Base-by-base conservation (phyloP, 352 stramenopile species). In the Globisporangium emineosum region DNA sequence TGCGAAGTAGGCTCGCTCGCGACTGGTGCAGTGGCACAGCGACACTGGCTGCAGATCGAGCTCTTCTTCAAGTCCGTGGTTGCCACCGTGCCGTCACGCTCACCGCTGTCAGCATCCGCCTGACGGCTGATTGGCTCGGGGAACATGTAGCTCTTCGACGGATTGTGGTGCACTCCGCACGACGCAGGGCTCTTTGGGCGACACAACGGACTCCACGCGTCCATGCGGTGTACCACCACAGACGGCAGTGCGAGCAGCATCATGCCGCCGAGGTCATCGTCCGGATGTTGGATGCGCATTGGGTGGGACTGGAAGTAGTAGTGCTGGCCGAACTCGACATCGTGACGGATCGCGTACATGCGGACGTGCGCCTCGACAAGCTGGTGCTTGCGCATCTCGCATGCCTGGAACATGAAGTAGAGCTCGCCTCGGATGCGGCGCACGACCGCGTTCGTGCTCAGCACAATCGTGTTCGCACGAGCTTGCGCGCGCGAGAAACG, bases 311-410 rank as follows among this genome's bases (percentile, higher is more conserved):
- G 89, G 67, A 97, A 89, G 62, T 93, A 91, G 75, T 91, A 90
- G 60, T 82, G 78, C 70, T 91, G 74, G 4, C 80, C 80, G 37
- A 78, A 81, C 59, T 80, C 74, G 29, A 83, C 62, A 57, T 89
- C 82, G 67, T 91, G 85, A 23, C 82, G 83, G n/a, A 98, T 83
- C 21, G 90, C 97, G 75, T 98, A 98, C 66, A 94, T 93, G 54
- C 94, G 88, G 40, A 98, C 92, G 63, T 97, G 94, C 6, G 92
- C 93, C 65, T 98, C 94, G 10, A 98, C 90, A 40, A 99, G 85
- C 73, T 98, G 90, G 72, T 97, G 92, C 68, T 98, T 97, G 69
- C 91, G 88, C 79, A 94, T 91, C 67, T 96, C 87, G 60, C 82
- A 93, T 12, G 78, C 90, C 65, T 88, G 97, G 55, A 95, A 94